These are phyloP conservation scores for Penicillium hesseltinei DNA, from an alignment of 2,329 filamentous ascomycete species.

Conservation along the genomic window DNA sequence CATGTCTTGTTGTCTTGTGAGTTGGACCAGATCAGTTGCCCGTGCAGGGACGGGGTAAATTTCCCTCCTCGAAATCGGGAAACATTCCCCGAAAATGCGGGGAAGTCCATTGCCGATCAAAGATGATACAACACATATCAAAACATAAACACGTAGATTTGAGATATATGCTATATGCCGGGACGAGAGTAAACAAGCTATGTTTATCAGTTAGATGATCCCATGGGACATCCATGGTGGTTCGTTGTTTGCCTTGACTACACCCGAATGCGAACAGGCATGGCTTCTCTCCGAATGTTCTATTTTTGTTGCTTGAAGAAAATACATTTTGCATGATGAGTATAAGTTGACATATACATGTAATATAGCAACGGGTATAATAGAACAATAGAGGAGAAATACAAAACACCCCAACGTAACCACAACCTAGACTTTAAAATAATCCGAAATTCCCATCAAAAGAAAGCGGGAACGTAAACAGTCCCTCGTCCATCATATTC, in stretches of 20 bases:
- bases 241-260: too few species aligned
- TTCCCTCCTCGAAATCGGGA: neutral
- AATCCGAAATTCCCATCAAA: conserved; percentile 24
- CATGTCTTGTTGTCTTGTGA: too few species aligned
- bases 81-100: neutral
- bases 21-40: too few species aligned
- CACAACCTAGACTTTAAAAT: conserved; percentile 15
- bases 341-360: neutral
- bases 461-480: conserved; percentile 29
- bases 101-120: too few species aligned
- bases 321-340: neutral
- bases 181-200: too few species aligned
- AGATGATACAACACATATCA: too few species aligned
- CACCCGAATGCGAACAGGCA: neutral
- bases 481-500: conserved; percentile 34
- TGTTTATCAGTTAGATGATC: too few species aligned
- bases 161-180: too few species aligned
- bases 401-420: neutral
- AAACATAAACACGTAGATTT: too few species aligned
- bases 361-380: neutral
- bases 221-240: too few species aligned
- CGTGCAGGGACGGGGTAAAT: neutral
- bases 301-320: neutral
- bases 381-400: neutral
- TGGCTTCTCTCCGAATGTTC: neutral